Conservation (phyloP, 148 eudicot species). For the Rhododendron griersonianum region DNA sequence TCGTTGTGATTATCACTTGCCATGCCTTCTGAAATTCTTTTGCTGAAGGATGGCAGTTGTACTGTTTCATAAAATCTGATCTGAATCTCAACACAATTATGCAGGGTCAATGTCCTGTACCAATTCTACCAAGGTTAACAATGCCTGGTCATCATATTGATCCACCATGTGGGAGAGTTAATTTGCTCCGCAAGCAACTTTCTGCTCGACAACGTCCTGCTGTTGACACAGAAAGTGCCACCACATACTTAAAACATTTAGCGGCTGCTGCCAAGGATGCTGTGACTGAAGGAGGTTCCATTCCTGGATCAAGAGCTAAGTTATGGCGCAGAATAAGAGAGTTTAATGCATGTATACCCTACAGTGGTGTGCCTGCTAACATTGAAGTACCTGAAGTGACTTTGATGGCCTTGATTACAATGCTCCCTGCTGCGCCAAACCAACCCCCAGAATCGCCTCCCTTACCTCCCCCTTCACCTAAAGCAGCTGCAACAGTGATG, state of each 20-base stretch:
- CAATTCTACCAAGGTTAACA: constrained; percentile 82
- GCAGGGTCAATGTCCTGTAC: constrained; percentile 89
- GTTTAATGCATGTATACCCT: constrained; percentile 91
- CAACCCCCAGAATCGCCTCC: constrained; percentile 93
- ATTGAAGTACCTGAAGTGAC: constrained; percentile 97
- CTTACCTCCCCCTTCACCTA: constrained; percentile 94
- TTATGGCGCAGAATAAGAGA: constrained; percentile 98
- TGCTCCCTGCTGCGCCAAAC: constrained; percentile 92
- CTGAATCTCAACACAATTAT: constrained; percentile 19
- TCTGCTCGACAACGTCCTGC: constrained; percentile 40
- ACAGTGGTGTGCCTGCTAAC: constrained; percentile 76
- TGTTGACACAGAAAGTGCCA: constrained; percentile 65
- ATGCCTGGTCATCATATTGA: constrained; percentile 99
- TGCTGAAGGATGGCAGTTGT: neutral
- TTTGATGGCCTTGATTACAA: constrained; percentile 92
- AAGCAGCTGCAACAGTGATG: constrained; percentile 96
- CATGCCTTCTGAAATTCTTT: constrained; percentile 8
- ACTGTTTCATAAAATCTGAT: constrained; percentile 1
- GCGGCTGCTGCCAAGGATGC: constrained; percentile 98
- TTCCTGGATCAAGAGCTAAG: constrained; percentile 98
- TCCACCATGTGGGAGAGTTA: constrained; percentile 93
- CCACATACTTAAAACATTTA: constrained; percentile 84
- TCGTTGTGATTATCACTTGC: neutral
- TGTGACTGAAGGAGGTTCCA: constrained; percentile 92
- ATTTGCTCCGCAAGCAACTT: constrained; percentile 36